Base-by-base conservation (phyloP, 2,329 filamentous ascomycete genomes). In the Claviceps monticola region DNA sequence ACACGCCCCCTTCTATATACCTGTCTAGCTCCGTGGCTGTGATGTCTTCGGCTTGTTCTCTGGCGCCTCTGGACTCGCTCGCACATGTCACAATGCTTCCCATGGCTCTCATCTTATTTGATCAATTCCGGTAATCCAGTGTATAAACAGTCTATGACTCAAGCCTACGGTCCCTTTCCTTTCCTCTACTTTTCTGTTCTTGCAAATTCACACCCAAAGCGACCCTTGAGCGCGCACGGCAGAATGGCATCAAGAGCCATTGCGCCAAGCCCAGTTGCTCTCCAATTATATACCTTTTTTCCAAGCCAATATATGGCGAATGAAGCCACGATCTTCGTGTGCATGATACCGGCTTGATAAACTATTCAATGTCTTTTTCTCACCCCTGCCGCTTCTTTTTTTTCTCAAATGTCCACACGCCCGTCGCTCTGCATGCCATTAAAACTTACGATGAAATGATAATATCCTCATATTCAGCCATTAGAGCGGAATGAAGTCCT, bases 401-500 rank as follows among this genome's bases (percentile, higher is more conserved):
- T 48, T 26, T 2, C 5, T 36, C 16, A 21, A 21, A 38, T 13
- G 4, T 26, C 46, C n/a, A 48, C 36, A 38, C 7, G 16, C 38
- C 36, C 34, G 19, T 23, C 13, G 21, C 34, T 14, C 38, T 11
- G 46, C 46, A 11, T 19, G 46, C 7, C 38, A 48, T 48, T 7
- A 48, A n/a, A 51, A 51, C 42, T 51, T 51, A 51, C 49, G 19
- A 29, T 46, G 21, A 11, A 34, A 34, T 34, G 29, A 34, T 34
- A 4, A 11, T 11, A 34, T 11, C 29, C 4, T 34, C 9, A 34
- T 34, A 34, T 34, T 34, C 5, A 23, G 16, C 14, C 34, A 5
- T 52, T 49, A 72, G 49, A 72, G 62, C 47, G 62, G 60, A 63
- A 84, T 77, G 60, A 75, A 84, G 62, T 84, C 80, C 64, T 75